phyloP scores from a whole-genome alignment of 163 green algal genomes.

The Picocystis sp. region DNA sequence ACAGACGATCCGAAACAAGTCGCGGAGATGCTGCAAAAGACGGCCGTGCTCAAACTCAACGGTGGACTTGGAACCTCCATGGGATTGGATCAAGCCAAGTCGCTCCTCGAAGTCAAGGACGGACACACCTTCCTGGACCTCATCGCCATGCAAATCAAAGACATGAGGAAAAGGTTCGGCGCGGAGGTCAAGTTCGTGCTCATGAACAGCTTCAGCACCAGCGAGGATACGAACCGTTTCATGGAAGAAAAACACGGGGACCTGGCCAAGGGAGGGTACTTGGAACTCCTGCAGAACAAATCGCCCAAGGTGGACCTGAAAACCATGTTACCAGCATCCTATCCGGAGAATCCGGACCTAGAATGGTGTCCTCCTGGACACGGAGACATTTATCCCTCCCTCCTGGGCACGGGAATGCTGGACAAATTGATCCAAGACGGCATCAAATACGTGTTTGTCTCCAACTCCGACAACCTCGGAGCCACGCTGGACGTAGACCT shows the following conservation, averaged over 20 bases:
- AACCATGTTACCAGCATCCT: constrained; percentile 42
- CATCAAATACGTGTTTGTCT: constrained; percentile 69
- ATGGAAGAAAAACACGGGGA: constrained; percentile 24
- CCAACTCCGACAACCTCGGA: constrained; percentile 88
- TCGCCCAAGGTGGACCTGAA: constrained; percentile 24
- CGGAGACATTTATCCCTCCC: constrained; percentile 83
- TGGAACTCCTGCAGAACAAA: constrained; percentile 12
- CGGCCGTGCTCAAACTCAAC: constrained; percentile 90
- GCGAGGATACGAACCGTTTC: constrained; percentile 43
- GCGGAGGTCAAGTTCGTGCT: constrained; percentile 70
- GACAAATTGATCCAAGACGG: constrained; percentile 46
- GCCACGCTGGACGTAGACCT: constrained; percentile 75
- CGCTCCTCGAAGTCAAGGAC: constrained; percentile 46
- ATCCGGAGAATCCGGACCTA: constrained; percentile 41
- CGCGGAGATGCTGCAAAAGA: constrained; percentile 43
- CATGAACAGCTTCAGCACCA: constrained; percentile 88
- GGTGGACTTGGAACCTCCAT: constrained; percentile 83
- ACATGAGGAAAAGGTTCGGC: constrained; percentile 49
- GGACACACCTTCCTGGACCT: constrained; percentile 90
- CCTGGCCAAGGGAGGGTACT: constrained; percentile 24
- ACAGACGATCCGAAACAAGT: constrained; percentile 4
- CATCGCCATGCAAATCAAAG: constrained; percentile 80
- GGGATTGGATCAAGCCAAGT: constrained; percentile 85
- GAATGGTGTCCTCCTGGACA: constrained; percentile 84
- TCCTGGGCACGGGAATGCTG: constrained; percentile 73